Evolutionary conservation across 108 stramenopile species (phyloP), one percentile per base, ranked within the genome.

Genomic region (Skeletonema tropicum): DNA sequence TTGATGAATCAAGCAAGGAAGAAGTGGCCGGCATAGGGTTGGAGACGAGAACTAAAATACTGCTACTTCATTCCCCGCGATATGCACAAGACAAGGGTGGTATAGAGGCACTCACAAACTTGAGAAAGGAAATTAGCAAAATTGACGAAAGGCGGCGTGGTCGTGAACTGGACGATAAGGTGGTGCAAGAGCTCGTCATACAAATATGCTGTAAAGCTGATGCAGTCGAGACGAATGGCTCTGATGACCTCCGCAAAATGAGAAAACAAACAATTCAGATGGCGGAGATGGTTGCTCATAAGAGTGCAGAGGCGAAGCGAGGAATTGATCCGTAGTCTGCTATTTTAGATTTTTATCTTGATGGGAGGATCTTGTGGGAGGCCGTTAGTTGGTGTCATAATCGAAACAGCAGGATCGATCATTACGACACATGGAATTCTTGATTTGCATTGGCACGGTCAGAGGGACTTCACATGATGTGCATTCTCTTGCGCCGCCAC

Each of bases 191-290:
- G 58, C 41, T 86, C 17, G 76, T 89, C 17, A 89, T 84, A 21
- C 84, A 83, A 38, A 65, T 89, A 33, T 87, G 86, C 59, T 89
- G 89, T 61, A 81, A 84, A 60, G 55, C 86, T 30, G 89, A 89
- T 76, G 75, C 49, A 26, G 83, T 89, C 23, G 89, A 89, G 55
- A 76, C 76, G 7, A 63, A 75, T 23, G 89, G 87, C 36, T 86
- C 85, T 25, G 85, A 84, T 55, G 79, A 75, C 15, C 61, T 89
- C 49, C 65, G 89, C 60, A 60, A 52, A 31, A 71, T 82, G 65
- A 79, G 89, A 41, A 89, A 86, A 71, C 45, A 42, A 72, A 64
- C 85, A 3, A 73, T 89, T 14, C 65, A 49, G n/a, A 77, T 35
- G 55, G 89, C 87, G 14, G 89, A 89, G 75, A 64, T 30, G 42